Percentiles rank a stretch among this genome's conserved stretches.
These are phyloP conservation scores for Triticum urartu DNA, from an alignment of 176 grass and related monocot genomes.

Conservation along the genomic window DNA sequence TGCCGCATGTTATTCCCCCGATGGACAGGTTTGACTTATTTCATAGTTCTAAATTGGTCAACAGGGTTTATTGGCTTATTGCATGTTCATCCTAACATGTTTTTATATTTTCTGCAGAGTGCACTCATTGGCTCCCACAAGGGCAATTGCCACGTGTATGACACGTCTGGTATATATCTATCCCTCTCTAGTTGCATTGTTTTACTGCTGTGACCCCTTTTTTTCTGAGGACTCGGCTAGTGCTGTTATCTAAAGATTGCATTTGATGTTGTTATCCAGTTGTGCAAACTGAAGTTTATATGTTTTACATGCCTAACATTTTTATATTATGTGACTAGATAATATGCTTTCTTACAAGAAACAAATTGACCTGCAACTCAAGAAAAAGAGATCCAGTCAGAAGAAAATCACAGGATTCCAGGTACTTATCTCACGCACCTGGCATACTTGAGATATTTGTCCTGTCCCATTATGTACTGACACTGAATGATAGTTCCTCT, in stretches of 20 bases:
- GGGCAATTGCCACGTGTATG: constrained; percentile 83
- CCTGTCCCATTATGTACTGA: constrained; percentile 23
- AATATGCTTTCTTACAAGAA: constrained; percentile 82
- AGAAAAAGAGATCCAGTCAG: constrained; percentile 82
- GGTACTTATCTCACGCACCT: constrained; percentile 47
- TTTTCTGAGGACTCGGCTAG: background rate
- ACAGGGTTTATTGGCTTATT: constrained; percentile 6
- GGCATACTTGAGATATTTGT: constrained; percentile 13
- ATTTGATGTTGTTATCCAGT: constrained; percentile 1
- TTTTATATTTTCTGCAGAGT: constrained; percentile 56
- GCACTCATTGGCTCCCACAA: constrained; percentile 88
- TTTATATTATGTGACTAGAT: constrained; percentile 47
- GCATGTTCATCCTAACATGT: constrained; percentile 28
- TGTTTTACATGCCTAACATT: background rate
- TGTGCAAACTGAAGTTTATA: constrained; percentile 6
- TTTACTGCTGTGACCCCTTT: background rate
- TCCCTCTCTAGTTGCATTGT: constrained; percentile 7
- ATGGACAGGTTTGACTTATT: constrained; percentile 78
- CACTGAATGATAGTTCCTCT: constrained; percentile 41
- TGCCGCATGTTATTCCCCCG: constrained; percentile 90
- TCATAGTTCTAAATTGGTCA: constrained; percentile 20
- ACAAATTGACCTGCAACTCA: constrained; percentile 73
- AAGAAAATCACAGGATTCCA: constrained; percentile 99
- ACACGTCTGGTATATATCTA: constrained; percentile 76
- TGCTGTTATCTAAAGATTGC: constrained; percentile 1